Evolutionary conservation across 2,329 filamentous ascomycete genomes (phyloP).

Genomic region (Fusarium pseudonygamai): DNA sequence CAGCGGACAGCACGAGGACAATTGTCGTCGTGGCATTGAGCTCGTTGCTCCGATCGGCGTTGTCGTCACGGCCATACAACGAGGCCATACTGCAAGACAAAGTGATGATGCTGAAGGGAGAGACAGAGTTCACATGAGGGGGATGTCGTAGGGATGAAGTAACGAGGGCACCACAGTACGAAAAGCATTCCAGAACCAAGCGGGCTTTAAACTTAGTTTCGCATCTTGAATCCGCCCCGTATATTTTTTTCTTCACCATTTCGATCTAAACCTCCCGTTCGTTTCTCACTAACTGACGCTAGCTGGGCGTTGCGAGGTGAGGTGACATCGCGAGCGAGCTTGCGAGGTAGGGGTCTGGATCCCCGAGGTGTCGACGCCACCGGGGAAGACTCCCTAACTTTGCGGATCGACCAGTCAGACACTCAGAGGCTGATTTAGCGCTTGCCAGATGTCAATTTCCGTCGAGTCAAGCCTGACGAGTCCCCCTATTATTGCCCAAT

Average conservation of each 20-base stretch:
- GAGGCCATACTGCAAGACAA: background rate
- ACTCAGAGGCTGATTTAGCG: background rate
- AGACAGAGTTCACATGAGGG: background rate
- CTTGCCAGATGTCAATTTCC: background rate
- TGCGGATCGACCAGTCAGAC: background rate
- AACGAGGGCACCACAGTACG: background rate
- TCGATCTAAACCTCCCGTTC: background rate
- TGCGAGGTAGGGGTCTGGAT: background rate
- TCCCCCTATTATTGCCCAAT: background rate
- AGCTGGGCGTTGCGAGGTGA: background rate
- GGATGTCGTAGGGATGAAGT: background rate
- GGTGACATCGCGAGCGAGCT: background rate
- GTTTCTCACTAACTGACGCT: background rate
- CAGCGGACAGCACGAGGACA: background rate
- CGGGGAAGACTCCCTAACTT: background rate
- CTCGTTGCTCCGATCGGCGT: constrained; percentile 11
- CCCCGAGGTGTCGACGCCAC: background rate
- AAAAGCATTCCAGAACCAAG: background rate
- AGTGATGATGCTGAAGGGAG: too few relatives aligned
- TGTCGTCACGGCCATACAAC: background rate
- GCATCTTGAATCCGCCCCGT: background rate
- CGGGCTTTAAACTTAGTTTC: background rate
- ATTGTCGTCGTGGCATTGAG: constrained; percentile 11
- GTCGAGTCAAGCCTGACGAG: background rate
- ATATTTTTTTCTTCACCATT: background rate